These are phyloP conservation scores for Primulina eburnea DNA, from an alignment of 257 asterid genomes.

Conservation along the genomic window DNA sequence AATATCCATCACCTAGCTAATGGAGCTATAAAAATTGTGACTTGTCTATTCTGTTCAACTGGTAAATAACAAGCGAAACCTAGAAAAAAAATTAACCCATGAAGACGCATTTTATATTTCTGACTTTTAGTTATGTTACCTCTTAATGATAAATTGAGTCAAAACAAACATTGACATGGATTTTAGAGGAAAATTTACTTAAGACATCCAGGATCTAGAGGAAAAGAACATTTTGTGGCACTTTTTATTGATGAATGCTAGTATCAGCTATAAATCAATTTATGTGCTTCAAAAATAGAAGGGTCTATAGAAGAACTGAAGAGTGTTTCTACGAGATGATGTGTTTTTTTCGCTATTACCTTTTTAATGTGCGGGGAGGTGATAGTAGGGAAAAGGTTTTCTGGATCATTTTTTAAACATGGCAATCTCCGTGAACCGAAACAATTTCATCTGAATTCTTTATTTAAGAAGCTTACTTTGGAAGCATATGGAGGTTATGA, in stretches of 20 bases:
- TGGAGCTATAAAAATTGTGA: too few relatives aligned
- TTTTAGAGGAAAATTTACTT: neutral
- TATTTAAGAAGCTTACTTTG: neutral
- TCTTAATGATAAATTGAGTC: neutral
- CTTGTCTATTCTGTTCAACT: too few relatives aligned
- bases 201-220: constrained; percentile 11
- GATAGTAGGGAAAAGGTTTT: neutral
- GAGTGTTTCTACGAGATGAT: neutral
- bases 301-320: constrained; percentile 5
- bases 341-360: constrained; percentile 1
- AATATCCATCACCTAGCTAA: too few relatives aligned
- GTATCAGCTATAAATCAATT: neutral
- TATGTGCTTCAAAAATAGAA: neutral
- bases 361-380: neutral
- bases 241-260: constrained; percentile 1
- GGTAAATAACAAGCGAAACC: too few relatives aligned
- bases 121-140: neutral
- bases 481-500: constrained; percentile 10
- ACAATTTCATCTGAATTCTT: constrained; percentile 7
- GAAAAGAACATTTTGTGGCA: neutral
- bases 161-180: neutral
- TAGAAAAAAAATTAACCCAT: neutral
- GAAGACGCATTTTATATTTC: neutral
- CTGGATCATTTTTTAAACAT: constrained; percentile 16
- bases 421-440: constrained; percentile 8